Evolutionary conservation across 106 monocot species (phyloP).

Genomic region (Dendrobium nobile): DNA sequence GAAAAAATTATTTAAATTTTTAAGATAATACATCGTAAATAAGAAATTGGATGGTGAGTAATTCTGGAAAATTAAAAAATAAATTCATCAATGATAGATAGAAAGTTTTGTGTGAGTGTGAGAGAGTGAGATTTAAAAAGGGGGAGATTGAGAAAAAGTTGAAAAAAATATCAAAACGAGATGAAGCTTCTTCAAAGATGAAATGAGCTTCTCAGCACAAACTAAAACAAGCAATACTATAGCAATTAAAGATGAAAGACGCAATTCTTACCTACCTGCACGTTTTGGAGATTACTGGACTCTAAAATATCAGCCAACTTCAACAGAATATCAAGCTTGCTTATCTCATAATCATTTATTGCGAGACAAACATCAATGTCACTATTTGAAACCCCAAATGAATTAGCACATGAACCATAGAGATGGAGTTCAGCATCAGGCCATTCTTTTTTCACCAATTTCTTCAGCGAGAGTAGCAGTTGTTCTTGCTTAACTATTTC

Average conservation of each 20-base stretch:
- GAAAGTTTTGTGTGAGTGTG: not conserved
- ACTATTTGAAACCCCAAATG: constrained; percentile 89
- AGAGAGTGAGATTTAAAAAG: not conserved
- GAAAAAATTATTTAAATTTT: not conserved
- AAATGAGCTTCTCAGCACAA: not conserved
- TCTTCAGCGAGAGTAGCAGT: constrained; percentile 39
- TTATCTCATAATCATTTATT: constrained; percentile 48
- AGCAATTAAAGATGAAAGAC: not conserved
- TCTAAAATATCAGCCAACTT: constrained; percentile 80
- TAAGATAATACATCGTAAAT: not conserved
- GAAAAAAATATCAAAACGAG: not conserved
- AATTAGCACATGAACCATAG: constrained; percentile 98
- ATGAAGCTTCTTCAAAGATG: not conserved
- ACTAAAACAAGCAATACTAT: not conserved
- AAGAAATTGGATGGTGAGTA: not conserved
- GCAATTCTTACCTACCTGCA: constrained; percentile 50
- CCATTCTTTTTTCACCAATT: constrained; percentile 78
- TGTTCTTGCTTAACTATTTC: constrained; percentile 75
- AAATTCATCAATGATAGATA: not conserved
- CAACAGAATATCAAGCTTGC: constrained; percentile 79
- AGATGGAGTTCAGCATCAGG: constrained; percentile 64
- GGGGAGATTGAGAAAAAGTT: not conserved
- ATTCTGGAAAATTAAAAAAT: not conserved
- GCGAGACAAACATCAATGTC: constrained; percentile 94
- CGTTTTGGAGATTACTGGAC: constrained; percentile 72